A percentile compares a stretch with the other conserved stretches of the same genome.
These are phyloP conservation scores for Zopfochytrium polystomum DNA, from an alignment of 371 early-diverging fungal species.

Conservation along the genomic window DNA sequence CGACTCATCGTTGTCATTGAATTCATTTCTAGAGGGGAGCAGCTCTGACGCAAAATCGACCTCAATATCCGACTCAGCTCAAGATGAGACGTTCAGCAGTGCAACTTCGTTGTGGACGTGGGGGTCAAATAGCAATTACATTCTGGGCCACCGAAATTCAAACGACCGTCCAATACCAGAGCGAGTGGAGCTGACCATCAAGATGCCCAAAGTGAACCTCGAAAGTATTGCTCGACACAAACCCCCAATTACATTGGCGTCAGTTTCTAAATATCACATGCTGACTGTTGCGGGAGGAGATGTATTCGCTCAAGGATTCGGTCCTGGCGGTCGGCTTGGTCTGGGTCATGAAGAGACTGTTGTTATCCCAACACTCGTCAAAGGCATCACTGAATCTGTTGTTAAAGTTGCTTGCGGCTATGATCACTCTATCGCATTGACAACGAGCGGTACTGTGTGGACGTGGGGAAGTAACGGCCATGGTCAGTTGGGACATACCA, in stretches of 20 bases:
- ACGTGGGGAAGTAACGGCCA: slow-evolving; percentile 68
- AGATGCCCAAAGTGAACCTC: slow-evolving; percentile 12
- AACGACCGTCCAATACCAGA: slow-evolving; percentile 65
- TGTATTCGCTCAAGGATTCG: slow-evolving; percentile 68
- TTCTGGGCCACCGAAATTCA: slow-evolving; percentile 65
- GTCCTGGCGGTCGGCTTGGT: slow-evolving; percentile 69
- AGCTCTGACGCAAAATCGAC: slow-evolving; percentile 15
- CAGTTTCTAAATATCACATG: slow-evolving; percentile 71
- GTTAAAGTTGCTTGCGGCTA: slow-evolving; percentile 58
- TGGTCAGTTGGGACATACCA: slow-evolving; percentile 64
- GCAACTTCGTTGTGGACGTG: slow-evolving; percentile 63
- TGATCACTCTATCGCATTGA: slow-evolving; percentile 71
- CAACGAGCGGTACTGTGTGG: slow-evolving; percentile 43
- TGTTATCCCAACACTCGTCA: slow-evolving; percentile 51
- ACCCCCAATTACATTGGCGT: slow-evolving; percentile 40
- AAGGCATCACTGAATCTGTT: slow-evolving; percentile 49
- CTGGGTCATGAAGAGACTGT: slow-evolving; percentile 56
- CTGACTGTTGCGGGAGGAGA: slow-evolving; percentile 58
- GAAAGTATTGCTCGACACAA: slow-evolving; percentile 11
- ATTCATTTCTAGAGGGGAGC: slow-evolving; percentile 1
- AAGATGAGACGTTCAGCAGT: neutral
- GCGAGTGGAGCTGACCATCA: slow-evolving; percentile 51
- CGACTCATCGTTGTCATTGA: neutral
- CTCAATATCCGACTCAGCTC: neutral
- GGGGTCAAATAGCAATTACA: slow-evolving; percentile 71